Conservation (phyloP, 1,284 basidiomycete species). For the Ustilago trichophora region DNA sequence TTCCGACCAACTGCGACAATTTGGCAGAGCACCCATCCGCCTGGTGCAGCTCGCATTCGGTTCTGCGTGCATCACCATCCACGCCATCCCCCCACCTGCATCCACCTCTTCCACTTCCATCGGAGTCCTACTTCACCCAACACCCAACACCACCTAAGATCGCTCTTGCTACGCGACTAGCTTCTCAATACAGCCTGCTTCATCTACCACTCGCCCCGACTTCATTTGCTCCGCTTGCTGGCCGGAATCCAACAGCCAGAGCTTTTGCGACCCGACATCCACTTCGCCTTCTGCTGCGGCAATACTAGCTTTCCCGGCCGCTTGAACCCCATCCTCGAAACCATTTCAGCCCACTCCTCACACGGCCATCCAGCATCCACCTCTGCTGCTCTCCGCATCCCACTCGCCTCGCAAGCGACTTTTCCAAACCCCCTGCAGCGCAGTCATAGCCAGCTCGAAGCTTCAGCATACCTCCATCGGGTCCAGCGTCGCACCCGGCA, state of each 20-base stretch:
- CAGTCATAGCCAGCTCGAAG: neutral
- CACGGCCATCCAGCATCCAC: neutral
- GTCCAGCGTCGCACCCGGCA: conserved; percentile 18
- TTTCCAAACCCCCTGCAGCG: too few species aligned
- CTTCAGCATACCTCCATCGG: too few species aligned
- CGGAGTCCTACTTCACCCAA: neutral
- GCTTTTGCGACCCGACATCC: neutral
- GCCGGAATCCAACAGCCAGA: neutral
- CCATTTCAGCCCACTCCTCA: too few species aligned
- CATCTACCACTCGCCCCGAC: neutral
- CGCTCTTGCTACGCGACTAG: too few species aligned
- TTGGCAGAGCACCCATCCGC: neutral
- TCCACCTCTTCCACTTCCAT: neutral
- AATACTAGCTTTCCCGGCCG: neutral
- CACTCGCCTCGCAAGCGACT: too few species aligned
- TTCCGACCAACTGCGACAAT: neutral
- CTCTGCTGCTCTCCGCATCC: too few species aligned
- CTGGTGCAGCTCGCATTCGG: neutral
- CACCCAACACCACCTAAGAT: too few species aligned
- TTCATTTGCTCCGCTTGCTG: neutral
- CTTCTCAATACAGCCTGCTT: neutral
- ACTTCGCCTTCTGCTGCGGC: neutral
- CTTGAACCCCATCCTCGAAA: too few species aligned
- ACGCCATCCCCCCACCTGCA: conserved; percentile 2
- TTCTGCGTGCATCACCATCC: too few species aligned